phyloP scores from a whole-genome alignment of 306 rosid species.

The Echinosophora koreensis region DNA sequence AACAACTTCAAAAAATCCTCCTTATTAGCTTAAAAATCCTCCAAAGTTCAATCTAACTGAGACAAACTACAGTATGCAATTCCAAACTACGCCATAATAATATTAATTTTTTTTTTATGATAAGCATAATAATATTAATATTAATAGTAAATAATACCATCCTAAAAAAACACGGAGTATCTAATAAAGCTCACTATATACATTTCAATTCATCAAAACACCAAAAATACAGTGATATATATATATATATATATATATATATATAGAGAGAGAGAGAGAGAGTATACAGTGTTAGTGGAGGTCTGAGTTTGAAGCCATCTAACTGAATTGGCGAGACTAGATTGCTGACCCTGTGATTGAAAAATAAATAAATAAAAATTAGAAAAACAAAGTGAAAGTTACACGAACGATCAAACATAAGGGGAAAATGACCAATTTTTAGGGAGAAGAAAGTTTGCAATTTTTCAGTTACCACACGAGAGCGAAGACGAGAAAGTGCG shows the following conservation, averaged over 20 bases:
- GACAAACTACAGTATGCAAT: slow-evolving; percentile 11
- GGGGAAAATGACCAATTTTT: not conserved
- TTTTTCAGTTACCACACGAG: slow-evolving; percentile 69
- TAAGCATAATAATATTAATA: not conserved
- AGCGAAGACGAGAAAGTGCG: slow-evolving; percentile 83
- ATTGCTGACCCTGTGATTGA: slow-evolving; percentile 75
- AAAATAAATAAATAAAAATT: not conserved
- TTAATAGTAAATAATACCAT: slow-evolving; percentile 12
- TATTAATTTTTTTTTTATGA: too few relatives aligned
- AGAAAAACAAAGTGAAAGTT: not conserved
- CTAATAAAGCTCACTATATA: slow-evolving; percentile 17
- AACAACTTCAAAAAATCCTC: slow-evolving; percentile 28
- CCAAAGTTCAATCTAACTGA: slow-evolving; percentile 30
- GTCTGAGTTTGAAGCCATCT: slow-evolving; percentile 87
- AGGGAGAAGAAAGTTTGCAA: not conserved
- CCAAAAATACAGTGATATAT: not conserved
- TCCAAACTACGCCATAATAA: slow-evolving; percentile 24
- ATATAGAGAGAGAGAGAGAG: slow-evolving; percentile 4
- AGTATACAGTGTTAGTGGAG: slow-evolving; percentile 69
- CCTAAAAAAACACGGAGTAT: slow-evolving; percentile 3
- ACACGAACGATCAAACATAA: not conserved
- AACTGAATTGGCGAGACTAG: slow-evolving; percentile 73
- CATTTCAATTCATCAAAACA: slow-evolving; percentile 10
- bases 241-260: not conserved
- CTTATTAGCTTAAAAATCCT: slow-evolving; percentile 14